These are phyloP conservation scores for Fraxinus cuspidata DNA, from an alignment of 257 asterid species.

Conservation along the genomic window DNA sequence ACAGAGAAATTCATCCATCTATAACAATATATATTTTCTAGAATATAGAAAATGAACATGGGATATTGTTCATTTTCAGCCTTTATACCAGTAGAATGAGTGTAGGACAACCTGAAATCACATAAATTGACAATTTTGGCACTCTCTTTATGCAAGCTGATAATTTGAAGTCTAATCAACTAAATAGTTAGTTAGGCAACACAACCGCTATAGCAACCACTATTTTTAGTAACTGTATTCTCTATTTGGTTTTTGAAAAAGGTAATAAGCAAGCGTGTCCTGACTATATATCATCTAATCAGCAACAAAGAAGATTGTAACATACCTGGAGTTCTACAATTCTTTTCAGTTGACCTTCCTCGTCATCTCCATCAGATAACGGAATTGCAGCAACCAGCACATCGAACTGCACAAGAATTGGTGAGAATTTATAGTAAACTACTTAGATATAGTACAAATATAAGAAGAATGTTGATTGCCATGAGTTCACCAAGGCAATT, in stretches of 20 bases:
- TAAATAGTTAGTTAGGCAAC: neutral
- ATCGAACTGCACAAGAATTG: slow-evolving; percentile 57
- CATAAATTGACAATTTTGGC: neutral
- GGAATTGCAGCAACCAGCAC: slow-evolving; percentile 88
- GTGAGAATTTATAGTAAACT: neutral
- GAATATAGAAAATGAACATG: neutral
- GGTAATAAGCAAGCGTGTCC: neutral
- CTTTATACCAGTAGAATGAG: neutral
- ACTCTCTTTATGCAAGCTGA: neutral
- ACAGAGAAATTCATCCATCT: slow-evolving; percentile 2
- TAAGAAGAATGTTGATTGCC: neutral
- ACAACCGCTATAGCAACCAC: neutral
- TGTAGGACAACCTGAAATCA: neutral
- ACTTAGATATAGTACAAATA: neutral
- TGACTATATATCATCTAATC: slow-evolving; percentile 4
- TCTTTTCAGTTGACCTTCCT: slow-evolving; percentile 82
- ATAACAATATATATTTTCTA: neutral
- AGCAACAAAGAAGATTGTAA: neutral
- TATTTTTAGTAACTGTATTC: neutral
- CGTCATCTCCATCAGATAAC: slow-evolving; percentile 78
- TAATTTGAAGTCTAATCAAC: neutral
- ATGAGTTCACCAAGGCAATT: neutral
- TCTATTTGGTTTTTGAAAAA: neutral
- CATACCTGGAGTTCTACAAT: slow-evolving; percentile 79
- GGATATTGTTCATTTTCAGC: slow-evolving; percentile 10